Evolutionary conservation across 2,329 filamentous ascomycete genomes (phyloP).

Genomic region (Cladosporium colombiae): DNA sequence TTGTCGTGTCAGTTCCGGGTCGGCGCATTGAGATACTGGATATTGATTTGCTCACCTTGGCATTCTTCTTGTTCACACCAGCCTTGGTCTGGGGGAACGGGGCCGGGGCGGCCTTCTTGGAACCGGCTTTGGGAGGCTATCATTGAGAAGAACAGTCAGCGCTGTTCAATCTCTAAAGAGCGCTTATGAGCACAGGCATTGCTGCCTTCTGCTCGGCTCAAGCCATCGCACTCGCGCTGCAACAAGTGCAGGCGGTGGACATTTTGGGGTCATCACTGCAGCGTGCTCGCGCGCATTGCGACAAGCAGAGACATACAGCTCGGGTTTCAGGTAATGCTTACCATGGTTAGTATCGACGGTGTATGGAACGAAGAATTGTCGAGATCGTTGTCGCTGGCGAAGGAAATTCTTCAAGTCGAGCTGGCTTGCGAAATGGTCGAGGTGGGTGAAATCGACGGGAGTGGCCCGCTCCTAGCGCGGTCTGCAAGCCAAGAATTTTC

Average conservation of each 20-base stretch:
- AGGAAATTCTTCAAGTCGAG: constrained; percentile 18
- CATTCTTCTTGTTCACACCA: constrained; percentile 81
- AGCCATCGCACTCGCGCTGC: constrained; percentile 45
- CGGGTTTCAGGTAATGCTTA: constrained; percentile 25
- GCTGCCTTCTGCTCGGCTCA: constrained; percentile 56
- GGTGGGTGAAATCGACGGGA: not conserved
- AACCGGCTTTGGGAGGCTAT: constrained; percentile 90
- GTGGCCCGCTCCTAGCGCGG: not conserved
- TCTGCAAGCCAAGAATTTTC: not conserved
- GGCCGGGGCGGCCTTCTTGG: constrained; percentile 94
- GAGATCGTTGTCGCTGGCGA: constrained; percentile 20
- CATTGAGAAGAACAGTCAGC: constrained; percentile 99
- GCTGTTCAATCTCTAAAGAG: constrained; percentile 91
- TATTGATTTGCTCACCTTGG: constrained; percentile 72
- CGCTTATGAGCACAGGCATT: constrained; percentile 53
- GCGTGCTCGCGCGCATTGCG: constrained; percentile 15
- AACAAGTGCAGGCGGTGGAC: constrained; percentile 23
- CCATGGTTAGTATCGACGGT: constrained; percentile 24
- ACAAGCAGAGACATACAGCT: constrained; percentile 27
- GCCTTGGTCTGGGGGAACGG: constrained; percentile 95
- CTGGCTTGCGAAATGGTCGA: constrained; percentile 4
- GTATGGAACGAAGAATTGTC: constrained; percentile 19
- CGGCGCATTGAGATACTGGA: not conserved
- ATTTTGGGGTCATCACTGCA: constrained; percentile 24
- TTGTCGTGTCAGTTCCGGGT: constrained; percentile 21